Base-by-base conservation (phyloP, 1,284 basidiomycete genomes). In the Paramarasmius palmivorus region DNA sequence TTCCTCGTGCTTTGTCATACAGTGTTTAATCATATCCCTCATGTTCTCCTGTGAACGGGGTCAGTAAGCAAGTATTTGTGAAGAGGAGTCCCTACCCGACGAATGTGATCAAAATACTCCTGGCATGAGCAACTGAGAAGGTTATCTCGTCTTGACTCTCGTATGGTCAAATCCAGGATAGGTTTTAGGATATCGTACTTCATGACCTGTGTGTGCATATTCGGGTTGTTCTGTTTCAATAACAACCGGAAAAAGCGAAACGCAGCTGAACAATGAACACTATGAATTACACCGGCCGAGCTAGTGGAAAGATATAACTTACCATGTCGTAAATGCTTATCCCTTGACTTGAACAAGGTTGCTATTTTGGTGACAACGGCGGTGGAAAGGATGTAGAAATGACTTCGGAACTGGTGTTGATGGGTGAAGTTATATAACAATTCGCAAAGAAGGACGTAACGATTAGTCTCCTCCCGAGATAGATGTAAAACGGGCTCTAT, bases 291-390 rank as follows among this genome's bases (percentile, higher is more conserved):
- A 50, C 49, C 19, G 20, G 40, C 49, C 25, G 26, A 52, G 38
- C 20, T 39, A 44, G 15, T 12, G 49, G 38, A 46, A 48, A 41
- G 34, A 20, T 49, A 5, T 8, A 6, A 73, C 83, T 57, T 65
- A 95, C 93, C 90, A 67, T 96, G 84, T 36, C 92, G 85, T 49
- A 98, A 77, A 66, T 96, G 92, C 71, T 98, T 98, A 67, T 98
- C 94, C 63, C 85, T 84, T 41, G 86, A 82, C 58, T 83, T 86
- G 47, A 98, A 78, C 40, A 97, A 72, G n/a, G 86, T 84, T 36
- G 88, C 90, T 56, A 95, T 75, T 57, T 87, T 85, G 40, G 78
- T 67, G 40, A 90, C 77, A 57, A 96, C 82, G 56, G 86, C 83
- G 39, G 87, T 86, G 1, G 92, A 88, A 57, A 97, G 81, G 65